Percentiles rank a stretch among this genome's conserved stretches.
These are phyloP conservation scores for Beta macrorhiza DNA, from an alignment of 179 eudicot genomes.

Conservation along the genomic window DNA sequence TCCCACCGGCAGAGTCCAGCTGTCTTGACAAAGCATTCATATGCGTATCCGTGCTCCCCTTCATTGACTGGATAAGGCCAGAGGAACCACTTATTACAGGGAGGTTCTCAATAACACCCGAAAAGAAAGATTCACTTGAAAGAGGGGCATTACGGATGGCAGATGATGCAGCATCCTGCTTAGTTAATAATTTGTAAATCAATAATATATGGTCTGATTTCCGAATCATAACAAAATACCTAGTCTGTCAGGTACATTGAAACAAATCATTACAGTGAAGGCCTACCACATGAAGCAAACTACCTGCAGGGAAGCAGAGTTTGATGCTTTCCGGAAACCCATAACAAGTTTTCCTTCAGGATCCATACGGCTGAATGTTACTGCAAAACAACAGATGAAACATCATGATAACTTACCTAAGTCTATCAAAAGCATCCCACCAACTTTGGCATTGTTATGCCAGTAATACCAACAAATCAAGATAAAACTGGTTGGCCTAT, in stretches of 20 bases:
- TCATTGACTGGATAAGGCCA: conserved; percentile 54
- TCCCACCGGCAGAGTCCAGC: conserved; percentile 42
- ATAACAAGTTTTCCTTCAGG: conserved; percentile 95
- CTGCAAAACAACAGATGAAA: conserved; percentile 42
- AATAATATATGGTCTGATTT: conserved; percentile 13
- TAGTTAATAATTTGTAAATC: conserved; percentile 21
- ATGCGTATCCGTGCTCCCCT: conserved; percentile 54
- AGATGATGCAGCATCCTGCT: conserved; percentile 41
- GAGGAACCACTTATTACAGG: conserved; percentile 44
- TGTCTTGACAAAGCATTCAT: conserved; percentile 50
- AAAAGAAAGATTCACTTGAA: conserved; percentile 43
- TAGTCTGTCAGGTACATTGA: conserved; percentile 8
- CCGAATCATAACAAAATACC: conserved; percentile 10
- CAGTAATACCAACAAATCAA: background rate
- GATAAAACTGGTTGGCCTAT: background rate
- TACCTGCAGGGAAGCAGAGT: conserved; percentile 51
- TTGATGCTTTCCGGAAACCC: conserved; percentile 89
- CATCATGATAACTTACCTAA: conserved; percentile 13
- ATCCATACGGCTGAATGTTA: conserved; percentile 94
- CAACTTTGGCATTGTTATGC: background rate
- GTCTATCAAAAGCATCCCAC: conserved; percentile 10
- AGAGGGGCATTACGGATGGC: conserved; percentile 33
- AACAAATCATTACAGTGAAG: conserved; percentile 7
- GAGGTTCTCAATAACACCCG: conserved; percentile 40
- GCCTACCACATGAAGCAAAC: conserved; percentile 19